Evolutionary conservation across 805 yeast species (phyloP), one percentile per base, ranked within the genome.

Genomic region (Lipomyces japonicus): DNA sequence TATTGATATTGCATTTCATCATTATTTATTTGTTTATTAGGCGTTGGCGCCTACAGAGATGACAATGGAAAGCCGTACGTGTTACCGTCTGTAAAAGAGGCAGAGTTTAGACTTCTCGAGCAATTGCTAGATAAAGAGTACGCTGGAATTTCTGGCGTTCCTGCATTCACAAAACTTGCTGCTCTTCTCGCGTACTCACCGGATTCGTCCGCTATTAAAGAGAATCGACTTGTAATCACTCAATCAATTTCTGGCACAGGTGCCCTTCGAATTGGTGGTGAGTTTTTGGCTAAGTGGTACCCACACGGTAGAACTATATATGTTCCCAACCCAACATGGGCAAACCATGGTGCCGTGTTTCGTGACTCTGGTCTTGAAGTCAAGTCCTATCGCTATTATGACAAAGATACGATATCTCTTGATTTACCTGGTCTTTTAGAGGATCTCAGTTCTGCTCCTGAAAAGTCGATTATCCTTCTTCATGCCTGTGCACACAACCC

Each of bases 401-500:
- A 86, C 67, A 70, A 73, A 56, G 53, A 68, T 46, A 76, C 75
- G 59, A 84, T 84, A 63, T 75, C 77, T 12, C 72, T 90, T 54
- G 85, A 85, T 66, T 72, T 81, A 55, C 81, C 75, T 24, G 81
- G 82, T 42, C 72, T 88, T 73, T 65, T 85, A 44, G 66, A 66
- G 30, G 86, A 86, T 46, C 69, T 89, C 42, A 61, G 71, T 22
- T 63, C 67, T 31, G 81, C 82, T 35, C 77, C 77, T 26, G 71
- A 71, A 30, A 86, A 84, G 24, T 73, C 83, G 21, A 77, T 80
- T 46, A 82, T 89, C 21, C 74, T 90, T 49, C 76, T 90, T 53
- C 97, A 90, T 69, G 96, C 96, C 6, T 89, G 96, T 67, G 93
- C 96, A 63, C 97, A 90, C 73, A 91, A 90, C 74, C 97, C 97